Conservation (phyloP, 768 basidiomycete species). For the Lentinus brumalis region DNA sequence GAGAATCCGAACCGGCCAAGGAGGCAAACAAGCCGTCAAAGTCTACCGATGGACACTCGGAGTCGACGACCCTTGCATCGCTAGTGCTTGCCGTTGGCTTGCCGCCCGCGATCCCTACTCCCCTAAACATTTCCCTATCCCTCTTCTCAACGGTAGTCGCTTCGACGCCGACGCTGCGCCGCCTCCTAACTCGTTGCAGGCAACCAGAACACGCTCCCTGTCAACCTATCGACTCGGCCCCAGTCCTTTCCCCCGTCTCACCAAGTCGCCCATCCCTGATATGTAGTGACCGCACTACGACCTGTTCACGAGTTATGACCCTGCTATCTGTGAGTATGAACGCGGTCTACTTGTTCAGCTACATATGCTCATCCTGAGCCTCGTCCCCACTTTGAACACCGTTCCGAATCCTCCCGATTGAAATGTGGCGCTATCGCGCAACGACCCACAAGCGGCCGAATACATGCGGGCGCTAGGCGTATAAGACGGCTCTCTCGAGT, state of each 20-base stretch:
- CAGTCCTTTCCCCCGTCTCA: conserved; percentile 18
- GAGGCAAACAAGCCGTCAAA: conserved; percentile 3
- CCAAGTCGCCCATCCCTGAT: conserved; percentile 17
- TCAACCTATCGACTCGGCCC: conserved; percentile 6
- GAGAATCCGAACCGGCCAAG: neutral
- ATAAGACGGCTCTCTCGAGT: too few species aligned
- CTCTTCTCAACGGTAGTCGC: conserved; percentile 36
- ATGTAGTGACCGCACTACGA: neutral
- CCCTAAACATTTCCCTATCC: conserved; percentile 75
- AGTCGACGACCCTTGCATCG: conserved; percentile 53
- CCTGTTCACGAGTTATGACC: too few species aligned
- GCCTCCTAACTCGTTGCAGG: neutral
- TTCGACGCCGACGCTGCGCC: conserved; percentile 2
- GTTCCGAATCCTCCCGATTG: too few species aligned
- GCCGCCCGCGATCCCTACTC: conserved; percentile 72
- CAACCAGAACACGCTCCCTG: neutral
- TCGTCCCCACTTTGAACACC: too few species aligned
- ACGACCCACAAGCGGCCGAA: too few species aligned
- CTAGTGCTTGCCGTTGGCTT: too few species aligned
- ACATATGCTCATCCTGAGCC: too few species aligned
- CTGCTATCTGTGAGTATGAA: too few species aligned
- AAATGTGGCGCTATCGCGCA: too few species aligned
- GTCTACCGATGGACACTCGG: conserved; percentile 32
- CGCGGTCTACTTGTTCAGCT: too few species aligned
- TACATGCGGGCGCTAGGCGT: too few species aligned